These are phyloP conservation scores for Phytophthora macrochlamydospora DNA, from an alignment of 352 stramenopile species.

Conservation along the genomic window DNA sequence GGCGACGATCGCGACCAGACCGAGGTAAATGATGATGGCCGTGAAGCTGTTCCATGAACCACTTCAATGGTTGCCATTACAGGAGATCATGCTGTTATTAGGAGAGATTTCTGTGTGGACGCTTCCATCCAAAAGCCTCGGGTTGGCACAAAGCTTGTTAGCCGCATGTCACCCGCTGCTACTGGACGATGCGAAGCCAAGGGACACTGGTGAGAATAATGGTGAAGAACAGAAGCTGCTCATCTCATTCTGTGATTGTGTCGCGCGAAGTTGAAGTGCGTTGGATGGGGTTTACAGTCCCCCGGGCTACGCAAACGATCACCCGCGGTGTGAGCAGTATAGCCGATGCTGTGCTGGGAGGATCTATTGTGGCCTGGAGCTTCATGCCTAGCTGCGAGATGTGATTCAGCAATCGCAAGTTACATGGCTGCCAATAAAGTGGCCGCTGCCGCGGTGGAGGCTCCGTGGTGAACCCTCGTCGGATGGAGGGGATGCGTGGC, in stretches of 20 bases:
- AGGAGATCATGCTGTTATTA: conserved; percentile 38
- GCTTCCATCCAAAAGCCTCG: conserved; percentile 26
- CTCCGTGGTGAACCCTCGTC: too few relatives aligned
- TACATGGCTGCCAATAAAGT: too few relatives aligned
- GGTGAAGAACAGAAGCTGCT: conserved; percentile 19
- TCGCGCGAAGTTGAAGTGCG: conserved; percentile 11
- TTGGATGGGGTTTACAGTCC: conserved; percentile 15
- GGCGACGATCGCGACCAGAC: neutral
- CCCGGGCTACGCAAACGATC: conserved; percentile 11
- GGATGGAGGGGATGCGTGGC: too few relatives aligned
- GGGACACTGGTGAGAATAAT: conserved; percentile 5
- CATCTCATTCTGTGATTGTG: conserved; percentile 19
- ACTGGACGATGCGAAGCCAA: conserved; percentile 23
- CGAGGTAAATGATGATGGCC: conserved; percentile 2
- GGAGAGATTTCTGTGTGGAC: conserved; percentile 36
- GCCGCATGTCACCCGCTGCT: conserved; percentile 22
- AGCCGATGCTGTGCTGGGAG: conserved; percentile 24
- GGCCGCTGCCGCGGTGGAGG: too few relatives aligned
- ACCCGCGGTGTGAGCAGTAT: conserved; percentile 13
- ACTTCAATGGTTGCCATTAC: conserved; percentile 10
- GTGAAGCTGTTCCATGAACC: conserved; percentile 1
- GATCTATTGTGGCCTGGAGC: conserved; percentile 18
- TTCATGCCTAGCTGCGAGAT: conserved; percentile 14
- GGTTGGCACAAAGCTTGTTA: conserved; percentile 30
- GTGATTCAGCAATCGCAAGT: conserved; percentile 25